Percentiles rank a stretch among this genome's conserved stretches.
These are phyloP conservation scores for Colletotrichum scovillei DNA, from an alignment of 2,329 filamentous ascomycete species.

Conservation along the genomic window DNA sequence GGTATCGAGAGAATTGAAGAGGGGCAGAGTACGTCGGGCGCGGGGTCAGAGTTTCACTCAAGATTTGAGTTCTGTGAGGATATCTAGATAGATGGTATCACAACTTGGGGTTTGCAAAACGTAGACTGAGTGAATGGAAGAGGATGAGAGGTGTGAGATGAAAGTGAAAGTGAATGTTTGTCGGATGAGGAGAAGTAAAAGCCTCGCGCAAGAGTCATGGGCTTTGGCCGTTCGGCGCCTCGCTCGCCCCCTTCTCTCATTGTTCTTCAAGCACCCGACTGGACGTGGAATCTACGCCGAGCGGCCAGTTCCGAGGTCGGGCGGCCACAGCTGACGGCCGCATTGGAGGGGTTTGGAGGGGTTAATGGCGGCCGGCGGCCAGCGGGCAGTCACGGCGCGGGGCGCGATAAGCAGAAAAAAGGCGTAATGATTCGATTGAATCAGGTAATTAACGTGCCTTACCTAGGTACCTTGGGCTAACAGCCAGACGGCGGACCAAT, in stretches of 20 bases:
- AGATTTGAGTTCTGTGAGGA: neutral
- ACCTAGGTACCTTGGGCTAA: slow-evolving; percentile 1
- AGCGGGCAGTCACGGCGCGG: neutral
- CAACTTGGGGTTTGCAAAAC: neutral
- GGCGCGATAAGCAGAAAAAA: slow-evolving; percentile 27
- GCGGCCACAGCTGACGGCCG: slow-evolving; percentile 27
- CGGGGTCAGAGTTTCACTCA: neutral
- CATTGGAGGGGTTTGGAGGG: neutral
- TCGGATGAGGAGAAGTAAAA: slow-evolving; percentile 4
- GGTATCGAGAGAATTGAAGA: slow-evolving; percentile 15
- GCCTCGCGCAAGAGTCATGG: slow-evolving; percentile 9
- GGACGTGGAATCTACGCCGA: slow-evolving; percentile 30
- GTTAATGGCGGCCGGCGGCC: slow-evolving; percentile 25
- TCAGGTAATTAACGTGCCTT: slow-evolving; percentile 2
- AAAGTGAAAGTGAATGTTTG: neutral
- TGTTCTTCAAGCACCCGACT: neutral
- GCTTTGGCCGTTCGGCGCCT: neutral
- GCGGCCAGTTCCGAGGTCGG: slow-evolving; percentile 48
- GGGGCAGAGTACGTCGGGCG: neutral
- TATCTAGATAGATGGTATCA: neutral
- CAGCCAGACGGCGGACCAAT: slow-evolving; percentile 11
- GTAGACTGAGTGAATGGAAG: neutral
- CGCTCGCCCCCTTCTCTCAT: neutral
- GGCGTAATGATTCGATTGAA: slow-evolving; percentile 25
- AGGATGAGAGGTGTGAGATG: neutral